A percentile compares a stretch with the other conserved stretches of the same genome.
Conservation (phyloP, 2,329 filamentous ascomycete genomes). For the Penicillium sp. region DNA sequence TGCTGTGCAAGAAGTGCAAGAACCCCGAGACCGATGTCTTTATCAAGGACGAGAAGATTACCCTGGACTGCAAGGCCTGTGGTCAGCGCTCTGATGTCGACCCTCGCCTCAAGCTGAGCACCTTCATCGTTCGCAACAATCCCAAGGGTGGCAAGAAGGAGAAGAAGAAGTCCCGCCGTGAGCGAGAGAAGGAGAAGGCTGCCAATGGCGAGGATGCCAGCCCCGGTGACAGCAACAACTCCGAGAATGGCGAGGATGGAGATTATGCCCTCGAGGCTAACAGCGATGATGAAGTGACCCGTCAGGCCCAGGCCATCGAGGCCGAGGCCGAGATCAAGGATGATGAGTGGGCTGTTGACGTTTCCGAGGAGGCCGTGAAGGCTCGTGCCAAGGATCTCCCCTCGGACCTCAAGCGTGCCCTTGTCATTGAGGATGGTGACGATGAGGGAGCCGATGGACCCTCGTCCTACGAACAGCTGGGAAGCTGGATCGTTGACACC, state of each 20-base stretch:
- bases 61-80: constrained; percentile 97
- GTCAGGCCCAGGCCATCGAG: constrained; percentile 72
- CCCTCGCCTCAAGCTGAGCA: constrained; percentile 88
- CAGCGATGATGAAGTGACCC: constrained; percentile 89
- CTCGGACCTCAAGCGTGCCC: constrained; percentile 89
- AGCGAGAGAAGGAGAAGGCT: constrained; percentile 74
- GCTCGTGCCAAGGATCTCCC: constrained; percentile 90
- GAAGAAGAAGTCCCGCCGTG: constrained; percentile 81
- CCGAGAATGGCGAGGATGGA: constrained; percentile 61
- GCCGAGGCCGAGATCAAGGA: constrained; percentile 70
- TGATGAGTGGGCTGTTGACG: constrained; percentile 93
- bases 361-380: constrained; percentile 91
- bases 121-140: constrained; percentile 95
- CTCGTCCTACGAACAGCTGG: constrained; percentile 83
- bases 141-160: constrained; percentile 89
- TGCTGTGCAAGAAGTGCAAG: constrained; percentile 99
- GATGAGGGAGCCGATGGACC: constrained; percentile 76
- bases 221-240: constrained; percentile 65
- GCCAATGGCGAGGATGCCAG: constrained; percentile 58
- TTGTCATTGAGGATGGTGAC: constrained; percentile 76
- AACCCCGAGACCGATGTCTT: constrained; percentile 96
- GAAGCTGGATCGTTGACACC: constrained; percentile 82
- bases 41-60: constrained; percentile 89
- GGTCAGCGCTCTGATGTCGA: constrained; percentile 91
- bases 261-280: constrained; percentile 67